A percentile compares a stretch with the other conserved stretches of the same genome.
Evolutionary conservation across 2,329 filamentous ascomycete genomes (phyloP).

Genomic region (Fusarium albosuccineum): DNA sequence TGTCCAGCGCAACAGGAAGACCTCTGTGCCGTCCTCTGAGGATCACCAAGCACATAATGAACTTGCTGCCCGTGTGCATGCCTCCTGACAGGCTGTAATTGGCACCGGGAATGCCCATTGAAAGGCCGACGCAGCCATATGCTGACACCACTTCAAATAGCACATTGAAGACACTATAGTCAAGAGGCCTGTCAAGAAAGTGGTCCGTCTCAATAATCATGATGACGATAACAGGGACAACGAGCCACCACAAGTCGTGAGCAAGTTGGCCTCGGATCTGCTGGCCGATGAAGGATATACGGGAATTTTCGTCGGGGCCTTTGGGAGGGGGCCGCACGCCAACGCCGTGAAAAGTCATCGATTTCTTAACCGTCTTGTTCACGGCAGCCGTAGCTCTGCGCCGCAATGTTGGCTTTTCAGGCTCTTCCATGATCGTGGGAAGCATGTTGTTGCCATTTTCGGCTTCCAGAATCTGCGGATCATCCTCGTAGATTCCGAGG

Average conservation of each 20-base stretch:
- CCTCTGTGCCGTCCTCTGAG: slow-evolving; percentile 69
- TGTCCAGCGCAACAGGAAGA: slow-evolving; percentile 67
- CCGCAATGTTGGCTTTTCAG: slow-evolving; percentile 34
- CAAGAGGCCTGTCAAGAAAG: slow-evolving; percentile 63
- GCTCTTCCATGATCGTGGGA: slow-evolving; percentile 48
- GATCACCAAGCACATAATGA: slow-evolving; percentile 70
- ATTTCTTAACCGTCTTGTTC: slow-evolving; percentile 52
- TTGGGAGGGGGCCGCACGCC: slow-evolving; percentile 50
- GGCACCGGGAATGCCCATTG: slow-evolving; percentile 65
- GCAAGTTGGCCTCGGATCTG: slow-evolving; percentile 75
- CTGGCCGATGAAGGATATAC: slow-evolving; percentile 63
- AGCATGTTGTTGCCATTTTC: slow-evolving; percentile 26
- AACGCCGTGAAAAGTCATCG: slow-evolving; percentile 60
- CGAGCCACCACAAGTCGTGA: slow-evolving; percentile 76
- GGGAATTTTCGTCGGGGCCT: slow-evolving; percentile 51
- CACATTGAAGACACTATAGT: slow-evolving; percentile 71
- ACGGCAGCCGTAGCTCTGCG: slow-evolving; percentile 46
- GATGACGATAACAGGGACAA: slow-evolving; percentile 71
- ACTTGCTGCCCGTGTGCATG: slow-evolving; percentile 67
- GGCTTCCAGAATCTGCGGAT: slow-evolving; percentile 46
- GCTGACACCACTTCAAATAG: slow-evolving; percentile 69
- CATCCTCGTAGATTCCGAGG: slow-evolving; percentile 68
- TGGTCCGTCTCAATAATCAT: slow-evolving; percentile 70
- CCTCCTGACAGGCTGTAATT: slow-evolving; percentile 68
- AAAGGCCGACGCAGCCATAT: slow-evolving; percentile 74